phyloP scores from a whole-genome alignment of 2,329 filamentous ascomycete genomes.

The Hypoxylon sp. region DNA sequence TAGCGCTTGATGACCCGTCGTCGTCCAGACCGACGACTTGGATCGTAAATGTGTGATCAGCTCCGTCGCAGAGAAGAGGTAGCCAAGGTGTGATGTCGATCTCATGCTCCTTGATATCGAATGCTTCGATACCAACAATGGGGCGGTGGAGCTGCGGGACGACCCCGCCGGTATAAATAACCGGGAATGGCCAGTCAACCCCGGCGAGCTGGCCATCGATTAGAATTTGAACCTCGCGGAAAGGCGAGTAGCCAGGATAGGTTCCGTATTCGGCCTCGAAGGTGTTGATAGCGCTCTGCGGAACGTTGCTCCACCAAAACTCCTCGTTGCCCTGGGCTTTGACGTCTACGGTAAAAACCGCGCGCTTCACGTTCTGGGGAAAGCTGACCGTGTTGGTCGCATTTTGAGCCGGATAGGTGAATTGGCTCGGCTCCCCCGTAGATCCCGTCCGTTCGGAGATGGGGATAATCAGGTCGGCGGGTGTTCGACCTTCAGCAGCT shows the following conservation, averaged over 20 bases:
- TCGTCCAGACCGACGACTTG: conserved; percentile 74
- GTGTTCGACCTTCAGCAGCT: conserved; percentile 54
- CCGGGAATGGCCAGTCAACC: conserved; percentile 83
- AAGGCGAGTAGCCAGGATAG: conserved; percentile 76
- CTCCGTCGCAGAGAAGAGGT: conserved; percentile 73
- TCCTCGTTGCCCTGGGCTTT: conserved; percentile 82
- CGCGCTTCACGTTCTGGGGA: conserved; percentile 74
- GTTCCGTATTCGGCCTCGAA: conserved; percentile 69
- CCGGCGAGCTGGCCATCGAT: conserved; percentile 81
- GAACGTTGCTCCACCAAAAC: conserved; percentile 87
- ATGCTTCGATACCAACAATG: conserved; percentile 81
- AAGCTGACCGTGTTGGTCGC: conserved; percentile 71
- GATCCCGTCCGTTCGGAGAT: conserved; percentile 67
- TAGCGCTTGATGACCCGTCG: conserved; percentile 59
- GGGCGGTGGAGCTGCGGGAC: conserved; percentile 82
- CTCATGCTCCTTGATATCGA: conserved; percentile 82
- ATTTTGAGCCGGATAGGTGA: conserved; percentile 71
- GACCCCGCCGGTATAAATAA: conserved; percentile 85
- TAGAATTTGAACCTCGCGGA: conserved; percentile 80
- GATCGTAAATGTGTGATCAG: conserved; percentile 75
- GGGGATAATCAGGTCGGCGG: conserved; percentile 76
- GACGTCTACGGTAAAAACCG: conserved; percentile 80
- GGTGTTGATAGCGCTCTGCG: conserved; percentile 67
- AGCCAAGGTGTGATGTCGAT: conserved; percentile 86
- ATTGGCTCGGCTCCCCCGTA: conserved; percentile 70